A percentile compares a stretch with the other conserved stretches of the same genome.
Conservation (phyloP, 192 early-diverging fungal species). For the Mortierella hygrophila region DNA sequence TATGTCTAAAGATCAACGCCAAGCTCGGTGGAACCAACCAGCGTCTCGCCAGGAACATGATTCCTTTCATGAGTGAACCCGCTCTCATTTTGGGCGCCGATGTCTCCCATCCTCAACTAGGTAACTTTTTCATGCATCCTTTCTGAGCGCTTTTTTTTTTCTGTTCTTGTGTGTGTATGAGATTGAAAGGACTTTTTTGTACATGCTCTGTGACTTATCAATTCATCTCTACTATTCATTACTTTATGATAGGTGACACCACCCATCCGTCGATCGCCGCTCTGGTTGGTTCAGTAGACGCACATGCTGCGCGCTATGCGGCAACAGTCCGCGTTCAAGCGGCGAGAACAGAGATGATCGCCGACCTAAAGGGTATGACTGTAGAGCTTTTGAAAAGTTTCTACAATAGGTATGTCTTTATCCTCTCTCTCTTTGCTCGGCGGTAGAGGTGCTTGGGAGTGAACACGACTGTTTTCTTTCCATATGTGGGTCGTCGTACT, state of each 20-base stretch:
- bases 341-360: slow-evolving; percentile 77
- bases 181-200: neutral
- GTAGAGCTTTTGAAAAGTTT: slow-evolving; percentile 76
- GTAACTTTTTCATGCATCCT: slow-evolving; percentile 26
- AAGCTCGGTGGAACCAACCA: slow-evolving; percentile 94
- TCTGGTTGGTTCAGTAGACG: slow-evolving; percentile 73
- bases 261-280: slow-evolving; percentile 80
- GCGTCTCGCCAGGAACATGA: slow-evolving; percentile 64
- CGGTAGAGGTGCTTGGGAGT: neutral
- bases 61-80: slow-evolving; percentile 77
- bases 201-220: neutral
- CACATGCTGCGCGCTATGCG: slow-evolving; percentile 70
- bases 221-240: slow-evolving; percentile 6
- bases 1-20: slow-evolving; percentile 94
- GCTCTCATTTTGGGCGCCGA: slow-evolving; percentile 93
- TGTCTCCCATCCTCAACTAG: slow-evolving; percentile 85
- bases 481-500: neutral
- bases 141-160: neutral
- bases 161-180: no score
- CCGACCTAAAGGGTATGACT: slow-evolving; percentile 72
- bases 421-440: neutral
- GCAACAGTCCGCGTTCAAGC: slow-evolving; percentile 74
- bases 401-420: slow-evolving; percentile 48
- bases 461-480: neutral
- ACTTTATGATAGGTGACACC: slow-evolving; percentile 40